Base-by-base conservation (phyloP, 441 rosid species). In the Caryocar brasiliense region DNA sequence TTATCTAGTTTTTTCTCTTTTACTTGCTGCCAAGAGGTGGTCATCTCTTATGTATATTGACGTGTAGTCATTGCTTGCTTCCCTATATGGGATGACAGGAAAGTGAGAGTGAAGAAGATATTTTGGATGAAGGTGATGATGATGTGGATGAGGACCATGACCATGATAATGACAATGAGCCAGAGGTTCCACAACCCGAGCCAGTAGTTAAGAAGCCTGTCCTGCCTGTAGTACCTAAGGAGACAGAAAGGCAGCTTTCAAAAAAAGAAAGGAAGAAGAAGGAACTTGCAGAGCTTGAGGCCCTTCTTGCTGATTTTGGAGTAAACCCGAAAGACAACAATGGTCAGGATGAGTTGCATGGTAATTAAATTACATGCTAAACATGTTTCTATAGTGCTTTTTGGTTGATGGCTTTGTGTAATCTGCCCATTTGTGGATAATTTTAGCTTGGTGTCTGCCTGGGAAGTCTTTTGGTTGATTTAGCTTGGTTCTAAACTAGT, bases 251-350 rank as follows among this genome's bases (percentile, higher is more conserved):
- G 62, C 89, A 85, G 37, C 94, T 85, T 51, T 77, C 89, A 3
- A 85, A 85, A 62, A 85, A 82, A 59, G 94, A 85, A 69, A 66
- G 55, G 62, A 85, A 79, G 59, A 85, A 81, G 62, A 81, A 83
- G 56, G 88, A 79, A 59, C 88, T 83, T 64, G 93, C 70, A 6
- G 93, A 83, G 66, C 85, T 83, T 39, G 88, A 83, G 35, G 93
- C 85, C 32, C 66, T 83, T 66, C 61, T 83, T 26, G 93, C 85
- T 44, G 85, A 81, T 59, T 71, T 83, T 59, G 83, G 76, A 15
- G 71, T 68, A 18, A 7, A 72, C 13, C 52, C 59, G 4, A 70
- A 66, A 60, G 86, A 79, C 56, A 65, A 52, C 34, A 76, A 69
- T 47, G 76, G 57, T 56, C 75, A 64, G 57, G 76, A 64, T 10